Conservation (phyloP, 495 filamentous ascomycete species). For the Daldinia concentrica region DNA sequence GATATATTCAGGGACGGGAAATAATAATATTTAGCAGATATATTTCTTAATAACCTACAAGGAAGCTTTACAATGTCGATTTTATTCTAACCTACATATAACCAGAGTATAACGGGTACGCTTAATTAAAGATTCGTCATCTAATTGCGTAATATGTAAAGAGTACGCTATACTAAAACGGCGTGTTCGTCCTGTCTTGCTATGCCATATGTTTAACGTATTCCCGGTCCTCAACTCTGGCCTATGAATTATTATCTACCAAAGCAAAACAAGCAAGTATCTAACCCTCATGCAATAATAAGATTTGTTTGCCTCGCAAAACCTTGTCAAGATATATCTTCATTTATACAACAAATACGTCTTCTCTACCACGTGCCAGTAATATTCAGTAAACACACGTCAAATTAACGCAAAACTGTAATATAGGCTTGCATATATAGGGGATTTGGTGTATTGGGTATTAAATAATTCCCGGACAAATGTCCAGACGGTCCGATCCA, state of each 20-base stretch:
- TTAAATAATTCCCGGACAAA: neutral
- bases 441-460: neutral
- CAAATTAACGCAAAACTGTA: too few species aligned
- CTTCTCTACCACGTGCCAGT: neutral
- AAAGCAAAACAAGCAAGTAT: neutral
- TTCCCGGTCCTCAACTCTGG: neutral
- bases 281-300: neutral
- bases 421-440: neutral
- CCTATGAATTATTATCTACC: neutral
- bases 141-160: slow-evolving; percentile 2
- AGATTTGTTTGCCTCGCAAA: neutral
- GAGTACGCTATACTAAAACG: neutral
- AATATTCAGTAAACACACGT: too few species aligned
- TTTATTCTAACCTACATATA: too few species aligned
- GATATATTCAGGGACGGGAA: too few species aligned
- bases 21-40: too few species aligned
- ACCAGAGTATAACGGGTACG: too few species aligned
- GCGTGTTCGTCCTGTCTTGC: too few species aligned
- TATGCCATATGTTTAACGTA: too few species aligned
- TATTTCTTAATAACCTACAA: too few species aligned
- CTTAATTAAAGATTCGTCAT: neutral
- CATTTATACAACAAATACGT: neutral
- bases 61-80: too few species aligned
- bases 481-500: neutral
- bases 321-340: neutral